Evolutionary conservation across 768 basidiomycete genomes (phyloP), one percentile per base, ranked within the genome.

Genomic region (Russula sp.): DNA sequence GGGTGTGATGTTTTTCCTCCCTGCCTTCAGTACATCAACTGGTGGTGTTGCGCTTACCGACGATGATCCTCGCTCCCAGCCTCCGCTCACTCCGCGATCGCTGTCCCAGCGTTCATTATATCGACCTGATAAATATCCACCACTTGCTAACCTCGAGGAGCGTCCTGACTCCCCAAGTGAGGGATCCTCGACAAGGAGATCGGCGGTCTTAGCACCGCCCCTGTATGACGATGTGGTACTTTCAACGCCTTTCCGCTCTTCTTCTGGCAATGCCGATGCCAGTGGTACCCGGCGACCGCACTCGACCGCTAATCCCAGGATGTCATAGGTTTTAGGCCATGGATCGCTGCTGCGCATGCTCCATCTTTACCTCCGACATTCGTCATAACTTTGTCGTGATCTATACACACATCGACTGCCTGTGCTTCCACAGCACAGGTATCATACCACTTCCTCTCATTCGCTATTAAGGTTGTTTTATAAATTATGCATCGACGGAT

Each of bases 1-100:
- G 59, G 84, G 86, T 44, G 82, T 89, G 30, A 74, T 90, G 61
- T 91, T 89, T 74, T 90, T 90, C 79, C 79, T 91, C 55, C 90
- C 89, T 26, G 87, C 89, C 65, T 89, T 91, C 73, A 65, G 64
- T 32, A 79, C 87, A 4, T 78, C 83, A 18, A 69, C 72, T 9
- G 74, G 74, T 46, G 69, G 63, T 49, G 60, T 72, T 46, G 69
- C 76, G 57, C 60, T 73, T 66, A 76, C 63, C 14, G 20, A 40
- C 10, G 55, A 57, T n/a, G 64, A 65, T 18, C 36, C 55, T n/a
- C 20, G 5, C 2, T 5, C 36, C 1, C 48, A 36, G n/a, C 34
- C 32, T 9, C 38, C 64, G 13, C 26, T 57, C 40, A n/a, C 57
- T 32, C 51, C 58, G 30, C 40, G 57, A 22, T 52, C 55, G 50